Evolutionary conservation across 768 basidiomycete species (phyloP), one percentile per base, ranked within the genome.

Genomic region (Trametes villosa): DNA sequence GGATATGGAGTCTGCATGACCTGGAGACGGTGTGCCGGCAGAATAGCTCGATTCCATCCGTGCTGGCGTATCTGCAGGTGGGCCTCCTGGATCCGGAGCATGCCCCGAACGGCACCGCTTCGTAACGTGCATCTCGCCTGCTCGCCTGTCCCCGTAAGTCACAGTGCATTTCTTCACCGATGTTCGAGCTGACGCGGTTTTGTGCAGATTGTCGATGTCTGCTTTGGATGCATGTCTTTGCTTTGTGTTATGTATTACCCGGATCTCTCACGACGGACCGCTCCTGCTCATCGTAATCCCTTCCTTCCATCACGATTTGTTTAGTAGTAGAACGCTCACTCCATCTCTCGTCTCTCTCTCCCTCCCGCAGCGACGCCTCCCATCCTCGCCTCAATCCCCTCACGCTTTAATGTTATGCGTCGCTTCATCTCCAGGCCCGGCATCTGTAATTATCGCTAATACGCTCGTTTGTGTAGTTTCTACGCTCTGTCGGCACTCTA

Each of bases 11-110:
- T 33, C 86, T 91, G n/a, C 85, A 86, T 57, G 95, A 96, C 68
- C 75, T 98, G 61, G 87, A 92, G 69, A 74, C 89, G 67, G 84
- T 91, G 31, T 96, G 94, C 71, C 85, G 87, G 65, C 95, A 97
- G 73, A 98, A 97, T 68, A 94, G 94, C 70, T 81, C 91, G 15
- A 86, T 98, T 36, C 83, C 91, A 3, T 77, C 86, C 33, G 84
- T 95, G 55, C 79, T 96, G 46, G 83, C 86, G 51, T 80, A 82
- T 63, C 72, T 91, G 46, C 83, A 85, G 68, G 80, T 82, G 13
- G 80, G 79, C 13, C 57, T 57, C 9, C 29, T n/a, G 26, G 63
- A 57, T 30, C 51, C 31, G 22, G 51, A 27, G 11, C 56, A 40
- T 30, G 47, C 18, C 27, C 45, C 52, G 51, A 58, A 63, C 20